Base-by-base conservation (phyloP, 768 basidiomycete genomes). In the Hypholoma fasciculare region DNA sequence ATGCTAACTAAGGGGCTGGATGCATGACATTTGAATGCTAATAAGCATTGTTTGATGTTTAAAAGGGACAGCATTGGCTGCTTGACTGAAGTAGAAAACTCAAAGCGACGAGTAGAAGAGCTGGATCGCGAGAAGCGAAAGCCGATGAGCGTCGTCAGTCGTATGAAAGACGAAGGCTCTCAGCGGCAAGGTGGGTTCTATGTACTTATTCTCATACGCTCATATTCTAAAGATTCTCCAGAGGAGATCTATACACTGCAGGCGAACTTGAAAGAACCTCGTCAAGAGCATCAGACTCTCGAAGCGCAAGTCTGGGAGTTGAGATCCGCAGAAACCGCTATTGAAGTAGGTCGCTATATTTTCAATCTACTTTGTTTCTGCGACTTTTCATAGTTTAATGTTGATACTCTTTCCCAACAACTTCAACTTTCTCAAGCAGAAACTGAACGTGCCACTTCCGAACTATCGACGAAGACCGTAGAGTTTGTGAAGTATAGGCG, bases 101-200 rank as follows among this genome's bases (percentile, higher is more conserved):
- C 92, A 38, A 85, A 80, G 62, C 80, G 73, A 55, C 83, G 84
- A 39, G 73, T 89, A 4, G 86, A 92, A 19, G 90, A 92, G 58
- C 82, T 82, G 1, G 93, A 97, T 61, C 82, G 90, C 54, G 96
- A 97, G 78, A 97, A 97, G 73, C 85, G 94, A 36, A 93, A 96
- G 61, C 81, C 96, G 48, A 78, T 96, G 42, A 85, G 83, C 27
- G 89, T 94, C 44, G 84, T 95, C 4, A 94, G 90, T 69, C 82
- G 91, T 53, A 73, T 94, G 61, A 90, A 93, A 69, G 85, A 91
- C 64, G 90, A 95, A 59, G 78, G 80, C 42, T 67, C 80, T 7
- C 84, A 89, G 66, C 84, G 89, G 53, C 90, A 94, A 60, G 90
- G 94, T 94, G 55, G 54, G 80, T 66, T 5, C 12, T 36, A 44